Base-by-base conservation (phyloP, 345 rosid genomes). In the Angophora floribunda region DNA sequence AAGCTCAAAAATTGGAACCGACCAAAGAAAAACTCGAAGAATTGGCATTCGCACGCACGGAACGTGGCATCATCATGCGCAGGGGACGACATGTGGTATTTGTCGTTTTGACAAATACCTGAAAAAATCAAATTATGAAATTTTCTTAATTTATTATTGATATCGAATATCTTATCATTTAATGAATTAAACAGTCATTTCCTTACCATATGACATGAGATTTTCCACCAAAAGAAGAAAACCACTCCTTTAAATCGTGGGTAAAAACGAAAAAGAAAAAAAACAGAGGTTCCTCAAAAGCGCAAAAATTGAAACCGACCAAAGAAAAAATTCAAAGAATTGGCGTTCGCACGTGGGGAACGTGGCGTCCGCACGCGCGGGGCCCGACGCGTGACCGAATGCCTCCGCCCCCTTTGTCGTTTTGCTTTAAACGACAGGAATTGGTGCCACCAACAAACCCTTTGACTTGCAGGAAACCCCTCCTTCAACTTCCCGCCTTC, bases 381-480 rank as follows among this genome's bases (percentile, higher is more conserved):
- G 75, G 61, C 90, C 89, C 89, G 85, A 63, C 75, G 59, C 19
- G 30, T 87, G 49, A 88, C 87, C 47, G 86, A 79, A 52, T 9
- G 80, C 80, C 80, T 15, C 24, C 47, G 14, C 49, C 84, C 84
- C 45, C 28, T 80, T 87, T 93, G 92, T 92, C 93, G 86, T 91
- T 89, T 90, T 49, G 86, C 84, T 65, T 86, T 88, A n/a, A 24
- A 50, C 86, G 21, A 67, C 51, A 88, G 61, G 91, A 89, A 79
- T 89, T 90, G 93, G 88, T 86, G 79, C 90, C 87, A 85, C 94
- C 93, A 92, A 90, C 95, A 90, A 93, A 95, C 94, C 78, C 95
- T 92, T 95, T 94, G 97, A 95, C 97, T 92, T 93, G 93, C 93
- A 89, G 93, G 63, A 63, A 7, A 5, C 24, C 28, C 53, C 30